Evolutionary conservation across 1,284 basidiomycete genomes (phyloP), one percentile per base, ranked within the genome.

Genomic region (Ustilago sp.): DNA sequence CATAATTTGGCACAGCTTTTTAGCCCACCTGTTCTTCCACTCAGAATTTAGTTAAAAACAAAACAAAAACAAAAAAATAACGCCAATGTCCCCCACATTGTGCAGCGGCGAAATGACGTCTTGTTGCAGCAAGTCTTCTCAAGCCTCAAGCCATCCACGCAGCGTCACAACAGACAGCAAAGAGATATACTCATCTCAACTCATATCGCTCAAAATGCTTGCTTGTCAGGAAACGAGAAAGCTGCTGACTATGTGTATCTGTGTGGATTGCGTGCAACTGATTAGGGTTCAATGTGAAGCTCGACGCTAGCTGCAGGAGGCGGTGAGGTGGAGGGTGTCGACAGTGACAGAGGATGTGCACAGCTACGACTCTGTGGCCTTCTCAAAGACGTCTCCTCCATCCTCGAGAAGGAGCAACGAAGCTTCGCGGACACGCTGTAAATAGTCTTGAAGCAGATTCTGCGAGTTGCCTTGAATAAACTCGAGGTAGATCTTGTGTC

Each of bases 401-500:
- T 63, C 32, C 28, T 78, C 60, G n/a, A 78, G 60, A 19, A 78
- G 58, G 7, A 62, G 51, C 53, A 82, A 59, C 8, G 77, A 73
- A 5, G 83, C 84, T 56, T 78, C 71, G 8, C 84, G 73, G 2
- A 85, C 83, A 28, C 81, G 77, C 28, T 67, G 64, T 36, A 85
- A 70, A 62, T 85, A 85, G 52, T 79, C 75, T 9, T 69, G 64
- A 17, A 85, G 73, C 56, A 81, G 59, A 53, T 84, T 80, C 32
- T 61, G 48, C 13, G 89, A 88, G 63, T 89, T 88, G 63, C 50
- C 59, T 58, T 89, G 89, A 32, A 92, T 89, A 86, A 98, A 97
- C 85, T 95, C 94, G 71, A 93, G 91, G 84, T 95, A 97, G 32
- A 98, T 87, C 80, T 91, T 91, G 86, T 94, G 93, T 52, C 93